A percentile compares a stretch with the other conserved stretches of the same genome.
Conservation (phyloP, 2,329 filamentous ascomycete species). For the Didymella lethalis region DNA sequence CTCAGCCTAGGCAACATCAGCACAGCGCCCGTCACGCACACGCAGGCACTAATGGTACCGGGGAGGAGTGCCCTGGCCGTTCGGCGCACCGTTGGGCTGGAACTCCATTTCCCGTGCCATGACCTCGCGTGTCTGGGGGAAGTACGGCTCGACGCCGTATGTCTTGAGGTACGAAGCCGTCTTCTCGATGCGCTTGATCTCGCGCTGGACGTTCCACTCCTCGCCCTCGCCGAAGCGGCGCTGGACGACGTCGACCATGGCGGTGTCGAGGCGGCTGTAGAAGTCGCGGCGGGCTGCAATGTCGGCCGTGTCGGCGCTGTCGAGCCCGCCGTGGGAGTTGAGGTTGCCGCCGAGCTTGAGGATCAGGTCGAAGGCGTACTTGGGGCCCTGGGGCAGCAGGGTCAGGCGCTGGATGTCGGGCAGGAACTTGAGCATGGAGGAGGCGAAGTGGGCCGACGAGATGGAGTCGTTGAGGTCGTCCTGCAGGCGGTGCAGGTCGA, state of each 20-base stretch:
- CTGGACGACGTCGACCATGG: conserved; percentile 62
- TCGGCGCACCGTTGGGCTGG: conserved; percentile 38
- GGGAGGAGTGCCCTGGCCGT: conserved; percentile 44
- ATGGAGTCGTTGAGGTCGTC: conserved; percentile 64
- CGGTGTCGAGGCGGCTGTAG: conserved; percentile 58
- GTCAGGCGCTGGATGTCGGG: conserved; percentile 61
- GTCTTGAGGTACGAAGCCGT: conserved; percentile 61
- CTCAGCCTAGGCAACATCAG: conserved; percentile 22
- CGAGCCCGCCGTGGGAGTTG: conserved; percentile 62
- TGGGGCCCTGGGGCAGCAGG: conserved; percentile 57
- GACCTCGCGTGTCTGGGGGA: conserved; percentile 59
- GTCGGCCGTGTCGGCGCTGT: conserved; percentile 58
- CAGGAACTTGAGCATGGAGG: conserved; percentile 63
- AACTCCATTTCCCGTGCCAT: conserved; percentile 56
- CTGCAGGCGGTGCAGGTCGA: conserved; percentile 64
- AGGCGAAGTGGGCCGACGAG: conserved; percentile 61
- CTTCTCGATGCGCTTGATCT: conserved; percentile 65
- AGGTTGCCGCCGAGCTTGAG: conserved; percentile 65
- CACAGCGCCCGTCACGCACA: conserved; percentile 25
- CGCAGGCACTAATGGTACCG: conserved; percentile 43
- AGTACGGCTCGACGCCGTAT: conserved; percentile 63
- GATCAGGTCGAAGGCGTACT: conserved; percentile 62
- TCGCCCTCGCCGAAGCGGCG: conserved; percentile 61
- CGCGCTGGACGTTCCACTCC: conserved; percentile 60
- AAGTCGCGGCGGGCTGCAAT: conserved; percentile 59